Conservation (phyloP, 768 basidiomycete genomes). For the Galerina marginata region DNA sequence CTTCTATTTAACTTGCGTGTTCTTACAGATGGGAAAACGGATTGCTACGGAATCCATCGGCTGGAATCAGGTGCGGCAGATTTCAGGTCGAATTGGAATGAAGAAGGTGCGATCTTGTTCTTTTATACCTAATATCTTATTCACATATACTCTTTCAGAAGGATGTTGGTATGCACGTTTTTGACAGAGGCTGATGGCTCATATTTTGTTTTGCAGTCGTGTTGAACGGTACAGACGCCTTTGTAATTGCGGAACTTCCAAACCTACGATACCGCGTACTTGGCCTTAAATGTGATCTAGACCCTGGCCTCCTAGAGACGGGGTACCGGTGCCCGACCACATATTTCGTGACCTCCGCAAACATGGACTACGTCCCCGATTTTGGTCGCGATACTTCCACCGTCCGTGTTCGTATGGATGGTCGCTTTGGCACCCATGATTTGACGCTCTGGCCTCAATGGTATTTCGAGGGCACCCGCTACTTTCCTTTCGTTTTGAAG, state of each 20-base stretch:
- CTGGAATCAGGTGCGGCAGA: too few relatives aligned
- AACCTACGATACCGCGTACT: not conserved
- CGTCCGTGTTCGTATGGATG: slow-evolving; percentile 5
- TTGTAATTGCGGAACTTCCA: not conserved
- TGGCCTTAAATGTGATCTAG: not conserved
- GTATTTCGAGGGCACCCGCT: slow-evolving; percentile 7
- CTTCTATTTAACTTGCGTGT: not conserved
- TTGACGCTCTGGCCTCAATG: slow-evolving; percentile 15
- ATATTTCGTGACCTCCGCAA: slow-evolving; percentile 10
- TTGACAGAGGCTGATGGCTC: too few relatives aligned
- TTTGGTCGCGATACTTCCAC: not conserved
- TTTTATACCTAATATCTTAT: too few relatives aligned
- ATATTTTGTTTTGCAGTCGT: too few relatives aligned
- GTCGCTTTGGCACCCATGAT: slow-evolving; percentile 1
- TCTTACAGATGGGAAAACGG: not conserved
- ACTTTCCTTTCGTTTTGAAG: slow-evolving; percentile 8
- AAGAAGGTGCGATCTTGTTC: too few relatives aligned
- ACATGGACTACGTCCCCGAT: slow-evolving; percentile 8
- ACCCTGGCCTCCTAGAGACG: not conserved
- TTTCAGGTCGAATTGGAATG: too few relatives aligned
- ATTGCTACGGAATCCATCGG: too few relatives aligned
- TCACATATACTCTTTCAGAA: too few relatives aligned
- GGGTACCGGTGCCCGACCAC: not conserved
- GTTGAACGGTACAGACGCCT: not conserved
- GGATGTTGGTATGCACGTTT: too few relatives aligned